A percentile compares a stretch with the other conserved stretches of the same genome.
Evolutionary conservation across 306 rosid genomes (phyloP).

Genomic region (Neltuma alba): DNA sequence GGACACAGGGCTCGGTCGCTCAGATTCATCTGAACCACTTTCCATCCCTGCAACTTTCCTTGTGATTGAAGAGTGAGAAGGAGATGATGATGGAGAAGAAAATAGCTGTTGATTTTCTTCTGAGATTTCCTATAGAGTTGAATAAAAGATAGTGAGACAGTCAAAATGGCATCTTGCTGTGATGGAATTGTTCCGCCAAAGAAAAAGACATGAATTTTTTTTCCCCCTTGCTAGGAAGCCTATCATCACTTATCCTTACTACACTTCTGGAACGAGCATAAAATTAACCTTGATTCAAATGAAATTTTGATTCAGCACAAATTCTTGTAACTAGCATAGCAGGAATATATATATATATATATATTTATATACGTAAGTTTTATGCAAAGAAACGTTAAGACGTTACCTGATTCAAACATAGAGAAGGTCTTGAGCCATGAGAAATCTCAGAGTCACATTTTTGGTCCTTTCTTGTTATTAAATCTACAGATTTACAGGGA

Average conservation of each 20-base stretch:
- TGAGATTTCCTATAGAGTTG: constrained; percentile 51
- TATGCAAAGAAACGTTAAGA: not conserved
- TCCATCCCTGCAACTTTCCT: constrained; percentile 56
- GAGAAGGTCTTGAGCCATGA: constrained; percentile 41
- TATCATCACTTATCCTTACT: not conserved
- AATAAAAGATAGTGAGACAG: not conserved
- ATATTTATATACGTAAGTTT: no score
- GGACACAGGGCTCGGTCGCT: constrained; percentile 89
- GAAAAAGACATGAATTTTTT: constrained; percentile 1
- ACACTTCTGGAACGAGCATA: constrained; percentile 6
- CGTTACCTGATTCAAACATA: constrained; percentile 60
- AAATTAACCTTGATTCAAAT: constrained; percentile 5
- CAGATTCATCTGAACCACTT: constrained; percentile 49
- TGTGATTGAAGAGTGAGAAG: constrained; percentile 46
- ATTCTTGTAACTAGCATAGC: not conserved
- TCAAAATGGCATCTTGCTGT: not conserved
- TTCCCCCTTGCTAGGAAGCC: not conserved
- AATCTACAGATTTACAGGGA: constrained; percentile 44
- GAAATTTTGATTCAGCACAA: constrained; percentile 1
- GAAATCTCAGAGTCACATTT: constrained; percentile 41
- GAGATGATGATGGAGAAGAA: constrained; percentile 64
- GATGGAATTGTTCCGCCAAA: not conserved
- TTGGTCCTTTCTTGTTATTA: constrained; percentile 41
- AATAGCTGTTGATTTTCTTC: constrained; percentile 52
- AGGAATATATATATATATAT: no score